Evolutionary conservation across 495 filamentous ascomycete species (phyloP).

Genomic region (Trypethelium eluteriae): DNA sequence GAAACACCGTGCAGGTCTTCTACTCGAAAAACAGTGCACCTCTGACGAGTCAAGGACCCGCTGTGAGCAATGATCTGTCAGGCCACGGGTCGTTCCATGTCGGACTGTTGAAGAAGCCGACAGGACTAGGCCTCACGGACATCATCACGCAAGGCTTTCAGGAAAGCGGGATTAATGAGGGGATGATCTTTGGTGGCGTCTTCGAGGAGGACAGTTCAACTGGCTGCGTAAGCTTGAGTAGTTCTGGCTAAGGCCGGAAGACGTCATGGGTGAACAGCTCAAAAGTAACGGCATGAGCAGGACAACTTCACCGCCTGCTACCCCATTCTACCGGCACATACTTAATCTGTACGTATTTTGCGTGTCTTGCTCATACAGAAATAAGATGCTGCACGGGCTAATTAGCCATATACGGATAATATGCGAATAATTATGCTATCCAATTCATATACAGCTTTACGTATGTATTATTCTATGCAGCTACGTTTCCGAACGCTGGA

Average conservation of each 20-base stretch:
- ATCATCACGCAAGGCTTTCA: conserved; percentile 7
- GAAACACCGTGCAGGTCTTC: conserved; percentile 1
- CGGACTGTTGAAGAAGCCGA: conserved; percentile 7
- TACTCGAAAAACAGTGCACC: not conserved
- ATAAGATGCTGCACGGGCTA: too few species aligned
- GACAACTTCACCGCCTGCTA: too few species aligned
- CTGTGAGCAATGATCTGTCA: conserved; percentile 1
- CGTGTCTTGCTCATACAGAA: too few species aligned
- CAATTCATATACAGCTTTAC: too few species aligned
- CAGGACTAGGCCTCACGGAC: conserved; percentile 1
- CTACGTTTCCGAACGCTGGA: too few species aligned
- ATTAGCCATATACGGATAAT: too few species aligned
- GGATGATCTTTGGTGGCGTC: conserved; percentile 2
- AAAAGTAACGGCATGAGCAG: not conserved
- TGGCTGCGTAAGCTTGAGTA: conserved; percentile 8
- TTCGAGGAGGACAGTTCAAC: conserved; percentile 5
- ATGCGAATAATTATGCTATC: too few species aligned
- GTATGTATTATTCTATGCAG: too few species aligned
- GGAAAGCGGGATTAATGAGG: conserved; percentile 4
- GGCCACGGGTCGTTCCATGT: conserved; percentile 5
- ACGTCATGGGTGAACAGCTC: not conserved
- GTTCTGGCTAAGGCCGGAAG: not conserved
- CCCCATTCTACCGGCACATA: too few species aligned
- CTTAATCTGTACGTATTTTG: too few species aligned
- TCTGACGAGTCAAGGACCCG: conserved; percentile 1